Evolutionary conservation across 139 green algal species (phyloP), one percentile per base, ranked within the genome.

Genomic region (Chlorella sp.): DNA sequence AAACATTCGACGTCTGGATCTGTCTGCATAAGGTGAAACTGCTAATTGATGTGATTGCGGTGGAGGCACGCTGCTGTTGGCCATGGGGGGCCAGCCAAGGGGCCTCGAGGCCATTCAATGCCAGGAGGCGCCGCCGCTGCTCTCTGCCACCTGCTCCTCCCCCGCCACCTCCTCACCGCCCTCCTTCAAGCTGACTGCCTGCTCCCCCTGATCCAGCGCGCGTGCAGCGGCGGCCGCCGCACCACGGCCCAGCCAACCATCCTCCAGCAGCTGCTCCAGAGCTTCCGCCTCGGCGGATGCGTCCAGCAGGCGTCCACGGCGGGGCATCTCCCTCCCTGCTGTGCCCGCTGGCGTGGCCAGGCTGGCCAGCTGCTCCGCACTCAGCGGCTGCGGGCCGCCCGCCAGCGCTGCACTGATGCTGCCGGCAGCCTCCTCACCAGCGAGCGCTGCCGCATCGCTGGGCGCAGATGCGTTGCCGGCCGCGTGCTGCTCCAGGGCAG

Each of bases 131-230:
- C 63, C 63, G 60, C 23, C 44, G 32, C 55, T 17, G 28, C 41
- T 63, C 38, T 82, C 57, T 32, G 9, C 76, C 60, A 41, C 76
- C 76, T 70, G 32, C 55, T 70, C 56, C 34, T 72, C 57, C 47
- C 30, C 30, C 25, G 25, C 76, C 9, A 4, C 51, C 55, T 39
- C 74, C 21, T 81, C 41, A 7, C 32, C 51, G 1, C 34, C 16
- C 15, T 81, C 74, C 34, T 70, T 70, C 34, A 55, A 65, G 23
- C 60, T 32, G 36, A 39, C 76, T 18, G 78, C 63, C n/a, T 18
- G 39, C 78, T 84, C 78, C 18, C 63, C 63, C 5, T 44, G 20
- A n/a, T 84, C 78, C 62, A 84, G 63, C 63, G 47, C 63, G 13
- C 63, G 30, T 4, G 47, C 76, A 20, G 57, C 41, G 20, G 39